Conservation (phyloP, 768 basidiomycete genomes). For the Leccinum variicolor region DNA sequence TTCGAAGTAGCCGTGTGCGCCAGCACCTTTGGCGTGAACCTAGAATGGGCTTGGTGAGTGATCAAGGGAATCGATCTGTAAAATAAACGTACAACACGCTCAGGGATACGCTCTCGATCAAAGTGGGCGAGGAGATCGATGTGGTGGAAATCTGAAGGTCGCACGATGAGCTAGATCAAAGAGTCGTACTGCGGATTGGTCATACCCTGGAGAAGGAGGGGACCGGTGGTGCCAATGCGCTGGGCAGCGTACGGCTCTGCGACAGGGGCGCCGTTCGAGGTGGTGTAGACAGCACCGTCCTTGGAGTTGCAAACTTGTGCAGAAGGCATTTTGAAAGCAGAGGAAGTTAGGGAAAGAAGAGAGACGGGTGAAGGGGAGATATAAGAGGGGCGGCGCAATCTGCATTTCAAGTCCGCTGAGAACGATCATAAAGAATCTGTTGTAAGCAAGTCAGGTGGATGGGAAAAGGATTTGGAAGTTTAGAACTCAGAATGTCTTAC, state of each 20-base stretch:
- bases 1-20: constrained; percentile 92
- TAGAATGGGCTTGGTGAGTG: constrained; percentile 35
- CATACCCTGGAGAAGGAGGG: constrained; percentile 85
- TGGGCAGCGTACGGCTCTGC: constrained; percentile 76
- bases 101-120: constrained; percentile 93
- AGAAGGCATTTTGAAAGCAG: constrained; percentile 55
- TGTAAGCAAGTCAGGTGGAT: background rate
- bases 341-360: constrained; percentile 2
- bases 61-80: background rate
- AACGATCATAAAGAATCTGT: constrained; percentile 14
- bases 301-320: constrained; percentile 50
- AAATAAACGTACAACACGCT: constrained; percentile 68
- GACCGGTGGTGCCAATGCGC: constrained; percentile 69
- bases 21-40: constrained; percentile 91
- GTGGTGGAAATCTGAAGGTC: constrained; percentile 73
- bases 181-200: background rate
- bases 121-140: constrained; percentile 91
- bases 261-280: constrained; percentile 79
- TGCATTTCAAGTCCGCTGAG: constrained; percentile 26
- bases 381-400: constrained; percentile 9
- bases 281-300: constrained; percentile 73
- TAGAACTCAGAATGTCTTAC: constrained; percentile 13
- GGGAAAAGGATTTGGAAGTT: constrained; percentile 6
- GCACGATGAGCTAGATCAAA: constrained; percentile 13
- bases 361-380: background rate